These are phyloP conservation scores for Penicillium verrucosum DNA, from an alignment of 2,329 filamentous ascomycete genomes.

Conservation along the genomic window DNA sequence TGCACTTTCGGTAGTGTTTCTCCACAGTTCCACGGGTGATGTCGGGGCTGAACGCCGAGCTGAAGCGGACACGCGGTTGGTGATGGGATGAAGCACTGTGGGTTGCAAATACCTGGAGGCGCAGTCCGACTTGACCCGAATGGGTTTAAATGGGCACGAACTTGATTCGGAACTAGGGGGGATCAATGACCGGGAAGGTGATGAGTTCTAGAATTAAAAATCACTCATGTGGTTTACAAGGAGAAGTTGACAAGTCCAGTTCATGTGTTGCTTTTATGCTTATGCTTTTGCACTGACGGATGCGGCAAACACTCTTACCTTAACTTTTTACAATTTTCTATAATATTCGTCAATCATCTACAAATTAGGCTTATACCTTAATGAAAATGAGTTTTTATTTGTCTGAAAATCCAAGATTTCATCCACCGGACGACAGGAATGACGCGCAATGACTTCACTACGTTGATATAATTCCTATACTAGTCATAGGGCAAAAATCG, in stretches of 20 bases:
- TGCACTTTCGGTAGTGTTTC: conserved; percentile 29
- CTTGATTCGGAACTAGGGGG: conserved; percentile 16
- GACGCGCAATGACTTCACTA: conserved; percentile 27
- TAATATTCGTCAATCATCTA: conserved; percentile 1
- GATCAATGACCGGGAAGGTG: conserved; percentile 7
- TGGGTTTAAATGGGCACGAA: conserved; percentile 21
- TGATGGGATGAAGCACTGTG: conserved; percentile 22
- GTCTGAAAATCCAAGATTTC: not conserved
- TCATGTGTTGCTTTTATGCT: conserved; percentile 1
- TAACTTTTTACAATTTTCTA: not conserved
- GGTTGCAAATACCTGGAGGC: conserved; percentile 24
- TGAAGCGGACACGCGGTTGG: conserved; percentile 21
- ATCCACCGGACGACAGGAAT: conserved; percentile 13
- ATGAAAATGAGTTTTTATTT: not conserved
- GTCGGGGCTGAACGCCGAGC: conserved; percentile 34
- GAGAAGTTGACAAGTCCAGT: not conserved
- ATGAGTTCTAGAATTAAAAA: conserved; percentile 5
- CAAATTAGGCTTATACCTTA: not conserved
- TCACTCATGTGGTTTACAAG: not conserved
- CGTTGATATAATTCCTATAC: not conserved
- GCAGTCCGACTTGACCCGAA: conserved; percentile 35
- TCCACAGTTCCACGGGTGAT: conserved; percentile 43
- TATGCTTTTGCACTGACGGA: not conserved
- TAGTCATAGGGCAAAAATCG: conserved; percentile 11
- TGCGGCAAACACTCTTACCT: not conserved